Evolutionary conservation across 805 yeast species (phyloP).

Genomic region (Alloascoidea africana): DNA sequence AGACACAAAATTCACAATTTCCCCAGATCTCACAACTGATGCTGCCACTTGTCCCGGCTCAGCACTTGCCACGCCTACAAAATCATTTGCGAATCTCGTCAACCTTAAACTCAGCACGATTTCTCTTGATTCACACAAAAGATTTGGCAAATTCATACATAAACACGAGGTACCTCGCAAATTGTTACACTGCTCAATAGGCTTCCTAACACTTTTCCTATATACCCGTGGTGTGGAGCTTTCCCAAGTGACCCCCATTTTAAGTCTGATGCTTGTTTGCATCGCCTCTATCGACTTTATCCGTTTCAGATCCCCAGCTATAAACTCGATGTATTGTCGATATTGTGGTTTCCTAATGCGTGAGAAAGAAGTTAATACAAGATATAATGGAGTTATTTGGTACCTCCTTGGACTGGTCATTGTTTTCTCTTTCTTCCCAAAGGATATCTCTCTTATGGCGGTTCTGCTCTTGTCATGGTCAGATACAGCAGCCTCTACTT

Average conservation of each 20-base stretch:
- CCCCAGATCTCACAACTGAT: too few species aligned
- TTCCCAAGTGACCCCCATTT: slow-evolving; percentile 39
- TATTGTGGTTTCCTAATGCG: slow-evolving; percentile 74
- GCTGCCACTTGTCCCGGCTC: too few species aligned
- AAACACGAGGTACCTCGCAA: slow-evolving; percentile 88
- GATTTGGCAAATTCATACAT: slow-evolving; percentile 38
- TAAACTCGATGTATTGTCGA: slow-evolving; percentile 54
- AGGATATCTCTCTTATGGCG: slow-evolving; percentile 68
- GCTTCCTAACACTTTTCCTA: slow-evolving; percentile 60
- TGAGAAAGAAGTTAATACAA: slow-evolving; percentile 49
- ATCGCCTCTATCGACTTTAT: slow-evolving; percentile 52
- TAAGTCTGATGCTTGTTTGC: slow-evolving; percentile 35
- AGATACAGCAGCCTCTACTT: slow-evolving; percentile 91
- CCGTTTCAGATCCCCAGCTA: slow-evolving; percentile 42
- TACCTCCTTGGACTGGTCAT: slow-evolving; percentile 66
- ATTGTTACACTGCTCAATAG: slow-evolving; percentile 77
- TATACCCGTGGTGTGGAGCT: slow-evolving; percentile 49
- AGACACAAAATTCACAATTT: too few species aligned
- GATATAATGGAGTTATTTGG: slow-evolving; percentile 74
- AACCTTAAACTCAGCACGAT: too few species aligned
- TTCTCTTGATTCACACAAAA: neutral
- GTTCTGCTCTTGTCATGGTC: slow-evolving; percentile 86
- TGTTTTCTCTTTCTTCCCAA: slow-evolving; percentile 56
- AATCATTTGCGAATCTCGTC: too few species aligned
- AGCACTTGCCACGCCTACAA: too few species aligned